Percentiles rank a stretch among this genome's conserved stretches.
These are phyloP conservation scores for Moesziomyces aphidis DNA, from an alignment of 1,284 basidiomycete genomes.

Conservation along the genomic window DNA sequence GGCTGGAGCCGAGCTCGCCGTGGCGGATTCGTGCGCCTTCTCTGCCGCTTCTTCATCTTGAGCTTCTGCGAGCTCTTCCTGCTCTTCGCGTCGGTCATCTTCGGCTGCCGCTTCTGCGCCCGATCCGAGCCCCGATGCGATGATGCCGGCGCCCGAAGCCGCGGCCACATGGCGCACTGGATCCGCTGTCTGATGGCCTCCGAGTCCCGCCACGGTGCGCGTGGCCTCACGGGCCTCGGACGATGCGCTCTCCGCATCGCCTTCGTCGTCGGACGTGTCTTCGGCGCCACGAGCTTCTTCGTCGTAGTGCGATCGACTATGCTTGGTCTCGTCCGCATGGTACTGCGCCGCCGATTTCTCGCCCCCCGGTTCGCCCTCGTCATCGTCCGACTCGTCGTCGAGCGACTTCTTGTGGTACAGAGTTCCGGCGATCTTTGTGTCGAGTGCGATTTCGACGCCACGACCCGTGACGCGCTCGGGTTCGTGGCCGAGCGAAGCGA, in stretches of 20 bases:
- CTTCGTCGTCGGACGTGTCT: neutral
- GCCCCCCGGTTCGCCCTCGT: constrained; percentile 19
- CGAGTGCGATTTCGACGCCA: constrained; percentile 52
- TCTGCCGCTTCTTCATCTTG: constrained; percentile 3
- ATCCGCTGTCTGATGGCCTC: constrained; percentile 22
- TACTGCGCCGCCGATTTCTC: constrained; percentile 24
- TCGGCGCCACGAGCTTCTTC: constrained; percentile 13
- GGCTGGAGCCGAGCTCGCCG: neutral
- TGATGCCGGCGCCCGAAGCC: constrained; percentile 16
- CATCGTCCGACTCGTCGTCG: constrained; percentile 27
- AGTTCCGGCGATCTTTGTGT: constrained; percentile 57
- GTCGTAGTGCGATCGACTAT: constrained; percentile 10
- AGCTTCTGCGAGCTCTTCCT: constrained; percentile 21
- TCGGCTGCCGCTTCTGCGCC: constrained; percentile 21
- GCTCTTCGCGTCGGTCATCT: constrained; percentile 18
- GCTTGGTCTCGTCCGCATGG: constrained; percentile 14
- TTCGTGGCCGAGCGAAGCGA: constrained; percentile 61
- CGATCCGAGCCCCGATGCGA: constrained; percentile 25
- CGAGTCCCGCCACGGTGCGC: constrained; percentile 19
- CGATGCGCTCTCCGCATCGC: neutral
- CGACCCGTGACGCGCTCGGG: constrained; percentile 56
- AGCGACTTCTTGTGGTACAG: constrained; percentile 42
- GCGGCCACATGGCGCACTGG: constrained; percentile 6
- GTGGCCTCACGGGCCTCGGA: constrained; percentile 4
- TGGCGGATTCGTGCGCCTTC: neutral